Evolutionary conservation across 495 filamentous ascomycete genomes (phyloP).

Genomic region (Physcia stellaris): DNA sequence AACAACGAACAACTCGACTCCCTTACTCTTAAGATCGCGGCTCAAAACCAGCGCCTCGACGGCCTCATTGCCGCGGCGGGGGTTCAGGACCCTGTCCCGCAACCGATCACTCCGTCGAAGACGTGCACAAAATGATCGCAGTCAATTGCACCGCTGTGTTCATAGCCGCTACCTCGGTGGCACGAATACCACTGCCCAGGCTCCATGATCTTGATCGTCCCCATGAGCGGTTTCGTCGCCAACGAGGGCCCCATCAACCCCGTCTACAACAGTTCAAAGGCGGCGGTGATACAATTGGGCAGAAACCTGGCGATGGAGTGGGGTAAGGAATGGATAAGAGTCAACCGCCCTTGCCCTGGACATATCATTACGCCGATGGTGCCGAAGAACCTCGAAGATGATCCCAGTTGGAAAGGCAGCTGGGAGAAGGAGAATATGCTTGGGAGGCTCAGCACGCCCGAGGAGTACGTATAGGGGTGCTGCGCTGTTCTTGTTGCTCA

Average conservation of each 20-base stretch:
- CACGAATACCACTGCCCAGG: neutral
- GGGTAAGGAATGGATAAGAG: conserved; percentile 51
- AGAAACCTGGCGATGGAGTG: conserved; percentile 61
- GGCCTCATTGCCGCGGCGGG: conserved; percentile 73
- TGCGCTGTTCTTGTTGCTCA: conserved; percentile 45
- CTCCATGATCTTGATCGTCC: conserved; percentile 76
- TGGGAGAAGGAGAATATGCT: conserved; percentile 63
- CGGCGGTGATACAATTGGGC: conserved; percentile 51
- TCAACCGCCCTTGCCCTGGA: conserved; percentile 54
- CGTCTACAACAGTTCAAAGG: conserved; percentile 59
- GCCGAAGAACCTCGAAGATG: conserved; percentile 48
- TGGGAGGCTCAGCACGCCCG: conserved; percentile 44
- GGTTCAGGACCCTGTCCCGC: conserved; percentile 62
- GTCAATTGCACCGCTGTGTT: conserved; percentile 47
- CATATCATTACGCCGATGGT: conserved; percentile 68
- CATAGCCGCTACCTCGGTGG: conserved; percentile 48
- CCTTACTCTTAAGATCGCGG: conserved; percentile 39
- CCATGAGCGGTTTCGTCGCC: too few species aligned
- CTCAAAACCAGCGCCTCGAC: conserved; percentile 44
- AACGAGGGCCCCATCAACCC: conserved; percentile 57
- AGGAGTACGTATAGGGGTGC: conserved; percentile 57
- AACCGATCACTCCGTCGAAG: conserved; percentile 51
- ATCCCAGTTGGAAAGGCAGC: conserved; percentile 39
- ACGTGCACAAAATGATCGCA: conserved; percentile 56
- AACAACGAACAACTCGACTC: conserved; percentile 39